These are phyloP conservation scores for Naganishia kalamii DNA, from an alignment of 768 basidiomycete genomes.

Conservation along the genomic window DNA sequence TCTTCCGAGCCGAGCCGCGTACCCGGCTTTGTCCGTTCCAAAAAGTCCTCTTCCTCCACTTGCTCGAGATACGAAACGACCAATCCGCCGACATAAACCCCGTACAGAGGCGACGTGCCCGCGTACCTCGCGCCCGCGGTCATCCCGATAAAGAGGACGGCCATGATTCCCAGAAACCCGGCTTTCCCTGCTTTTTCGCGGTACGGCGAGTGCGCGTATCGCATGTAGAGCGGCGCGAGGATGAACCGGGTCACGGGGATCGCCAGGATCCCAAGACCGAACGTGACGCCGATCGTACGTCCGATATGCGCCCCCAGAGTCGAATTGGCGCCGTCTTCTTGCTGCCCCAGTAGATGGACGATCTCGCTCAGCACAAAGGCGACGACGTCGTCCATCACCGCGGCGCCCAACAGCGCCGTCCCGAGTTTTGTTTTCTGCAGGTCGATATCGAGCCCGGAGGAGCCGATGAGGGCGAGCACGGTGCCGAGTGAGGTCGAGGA, in stretches of 20 bases:
- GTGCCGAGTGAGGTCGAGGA: slow-evolving; percentile 64
- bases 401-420: slow-evolving; percentile 58
- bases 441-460: slow-evolving; percentile 39
- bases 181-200: neutral
- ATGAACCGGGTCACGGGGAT: slow-evolving; percentile 45
- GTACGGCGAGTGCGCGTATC: neutral
- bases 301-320: slow-evolving; percentile 47
- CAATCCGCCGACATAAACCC: slow-evolving; percentile 59
- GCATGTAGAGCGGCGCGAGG: slow-evolving; percentile 35
- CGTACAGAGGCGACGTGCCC: slow-evolving; percentile 59
- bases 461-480: slow-evolving; percentile 56
- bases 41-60: neutral
- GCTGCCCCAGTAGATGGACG: slow-evolving; percentile 45
- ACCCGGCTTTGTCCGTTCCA: too few relatives aligned
- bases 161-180: slow-evolving; percentile 47
- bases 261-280: slow-evolving; percentile 52
- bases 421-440: slow-evolving; percentile 55
- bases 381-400: slow-evolving; percentile 61
- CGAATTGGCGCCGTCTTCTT: neutral
- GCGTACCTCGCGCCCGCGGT: slow-evolving; percentile 53
- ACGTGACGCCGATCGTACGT: slow-evolving; percentile 56
- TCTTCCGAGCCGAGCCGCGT: neutral
- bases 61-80: slow-evolving; percentile 48
- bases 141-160: slow-evolving; percentile 49
- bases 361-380: slow-evolving; percentile 59